phyloP scores from a whole-genome alignment of 2,329 filamentous ascomycete species.

The Botryosphaeria dothidea region DNA sequence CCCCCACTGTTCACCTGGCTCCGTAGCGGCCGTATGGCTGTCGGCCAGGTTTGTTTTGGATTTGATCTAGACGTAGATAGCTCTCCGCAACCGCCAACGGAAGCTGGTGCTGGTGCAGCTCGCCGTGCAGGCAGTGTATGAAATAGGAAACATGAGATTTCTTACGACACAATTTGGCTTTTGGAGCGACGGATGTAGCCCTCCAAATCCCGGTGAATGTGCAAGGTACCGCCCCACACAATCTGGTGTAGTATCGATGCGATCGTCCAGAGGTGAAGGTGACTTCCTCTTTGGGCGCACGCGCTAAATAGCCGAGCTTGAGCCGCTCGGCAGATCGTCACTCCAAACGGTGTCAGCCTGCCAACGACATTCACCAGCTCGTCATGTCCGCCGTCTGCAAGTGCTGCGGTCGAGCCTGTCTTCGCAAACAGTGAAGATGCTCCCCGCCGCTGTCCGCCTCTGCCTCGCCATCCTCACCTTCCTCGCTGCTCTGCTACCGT shows the following conservation, averaged over 20 bases:
- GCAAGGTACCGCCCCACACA: no score
- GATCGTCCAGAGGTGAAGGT: no score
- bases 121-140: conserved; percentile 6
- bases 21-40: not conserved
- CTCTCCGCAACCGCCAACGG: conserved; percentile 1
- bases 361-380: conserved; percentile 9
- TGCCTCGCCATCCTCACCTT: not conserved
- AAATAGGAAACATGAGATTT: not conserved
- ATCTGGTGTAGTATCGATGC: no score
- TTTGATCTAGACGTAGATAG: conserved; percentile 13
- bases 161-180: not conserved
- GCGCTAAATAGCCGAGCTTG: not conserved
- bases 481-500: not conserved
- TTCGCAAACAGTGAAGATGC: conserved; percentile 19
- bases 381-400: conserved; percentile 14
- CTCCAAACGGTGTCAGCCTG: not conserved
- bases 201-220: no score
- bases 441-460: not conserved
- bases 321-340: not conserved
- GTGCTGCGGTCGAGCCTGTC: conserved; percentile 17
- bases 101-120: conserved; percentile 6
- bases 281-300: not conserved
- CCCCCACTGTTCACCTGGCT: conserved; percentile 2
- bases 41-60: conserved; percentile 5
- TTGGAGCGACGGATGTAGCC: no score